phyloP scores from a whole-genome alignment of 129 eudicot species.

The Flaveria trinervia region DNA sequence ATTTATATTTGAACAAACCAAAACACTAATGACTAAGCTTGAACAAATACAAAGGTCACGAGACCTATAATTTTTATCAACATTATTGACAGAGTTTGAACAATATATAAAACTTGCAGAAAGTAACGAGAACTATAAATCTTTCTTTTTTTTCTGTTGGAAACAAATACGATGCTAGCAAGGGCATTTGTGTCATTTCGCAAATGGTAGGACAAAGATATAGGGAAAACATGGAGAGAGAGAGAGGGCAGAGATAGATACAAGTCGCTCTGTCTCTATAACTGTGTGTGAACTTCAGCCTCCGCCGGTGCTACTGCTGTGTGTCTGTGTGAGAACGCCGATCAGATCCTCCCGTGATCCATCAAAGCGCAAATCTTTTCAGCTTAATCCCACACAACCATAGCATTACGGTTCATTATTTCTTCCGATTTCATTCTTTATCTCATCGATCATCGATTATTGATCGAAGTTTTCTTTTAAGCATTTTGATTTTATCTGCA shows the following conservation, averaged over 20 bases:
- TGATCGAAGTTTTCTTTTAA: not conserved
- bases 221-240: conserved; percentile 24
- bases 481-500: not conserved
- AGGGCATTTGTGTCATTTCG: conserved; percentile 23
- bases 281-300: conserved; percentile 24
- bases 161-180: not conserved
- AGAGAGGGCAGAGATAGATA: conserved; percentile 33
- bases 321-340: conserved; percentile 2
- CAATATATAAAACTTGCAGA: too few relatives aligned
- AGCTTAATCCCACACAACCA: conserved; percentile 6
- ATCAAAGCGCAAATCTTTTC: conserved; percentile 1
- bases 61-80: too few relatives aligned
- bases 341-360: conserved; percentile 26
- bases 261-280: conserved; percentile 28
- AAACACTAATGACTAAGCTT: too few relatives aligned
- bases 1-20: too few relatives aligned
- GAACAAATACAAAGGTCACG: too few relatives aligned
- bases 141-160: too few relatives aligned
- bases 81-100: too few relatives aligned
- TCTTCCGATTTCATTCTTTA: conserved; percentile 12
- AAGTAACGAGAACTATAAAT: too few relatives aligned
- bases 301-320: conserved; percentile 26
- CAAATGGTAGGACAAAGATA: not conserved
- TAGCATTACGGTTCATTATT: conserved; percentile 17
- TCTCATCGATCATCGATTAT: conserved; percentile 22